Evolutionary conservation across 768 basidiomycete genomes (phyloP).

Genomic region (Mycena filopes): DNA sequence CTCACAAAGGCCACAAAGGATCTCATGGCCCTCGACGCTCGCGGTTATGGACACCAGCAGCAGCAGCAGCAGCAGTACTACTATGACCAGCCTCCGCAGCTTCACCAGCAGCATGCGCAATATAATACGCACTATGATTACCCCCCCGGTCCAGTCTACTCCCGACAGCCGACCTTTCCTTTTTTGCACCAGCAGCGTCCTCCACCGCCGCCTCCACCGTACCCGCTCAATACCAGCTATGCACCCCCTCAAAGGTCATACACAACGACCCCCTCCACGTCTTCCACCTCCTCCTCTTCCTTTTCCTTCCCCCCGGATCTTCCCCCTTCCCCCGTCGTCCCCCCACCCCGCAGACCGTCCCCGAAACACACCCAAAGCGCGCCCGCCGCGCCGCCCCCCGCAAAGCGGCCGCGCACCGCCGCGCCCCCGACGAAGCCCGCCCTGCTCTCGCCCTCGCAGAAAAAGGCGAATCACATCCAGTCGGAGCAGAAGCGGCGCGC

Average conservation of each 20-base stretch:
- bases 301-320: slow-evolving; percentile 33
- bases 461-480: slow-evolving; percentile 94
- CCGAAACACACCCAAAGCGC: slow-evolving; percentile 46
- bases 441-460: slow-evolving; percentile 84
- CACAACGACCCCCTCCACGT: slow-evolving; percentile 27
- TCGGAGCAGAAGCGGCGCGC: slow-evolving; percentile 94
- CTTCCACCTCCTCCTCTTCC: slow-evolving; percentile 38
- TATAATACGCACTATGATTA: slow-evolving; percentile 34
- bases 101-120: slow-evolving; percentile 30
- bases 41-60: slow-evolving; percentile 46
- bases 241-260: slow-evolving; percentile 31
- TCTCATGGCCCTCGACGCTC: slow-evolving; percentile 77
- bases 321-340: slow-evolving; percentile 21
- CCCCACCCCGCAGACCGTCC: slow-evolving; percentile 28
- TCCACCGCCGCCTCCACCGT: slow-evolving; percentile 25
- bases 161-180: slow-evolving; percentile 33
- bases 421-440: slow-evolving; percentile 48
- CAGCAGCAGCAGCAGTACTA: slow-evolving; percentile 34
- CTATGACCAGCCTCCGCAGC: slow-evolving; percentile 30
- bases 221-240: slow-evolving; percentile 23
- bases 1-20: slow-evolving; percentile 86
- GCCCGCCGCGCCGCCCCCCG: slow-evolving; percentile 25
- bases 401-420: slow-evolving; percentile 25
- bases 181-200: slow-evolving; percentile 38
- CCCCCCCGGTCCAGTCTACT: slow-evolving; percentile 28